Conservation (phyloP, 768 basidiomycete species). For the Pulveroboletus frians region DNA sequence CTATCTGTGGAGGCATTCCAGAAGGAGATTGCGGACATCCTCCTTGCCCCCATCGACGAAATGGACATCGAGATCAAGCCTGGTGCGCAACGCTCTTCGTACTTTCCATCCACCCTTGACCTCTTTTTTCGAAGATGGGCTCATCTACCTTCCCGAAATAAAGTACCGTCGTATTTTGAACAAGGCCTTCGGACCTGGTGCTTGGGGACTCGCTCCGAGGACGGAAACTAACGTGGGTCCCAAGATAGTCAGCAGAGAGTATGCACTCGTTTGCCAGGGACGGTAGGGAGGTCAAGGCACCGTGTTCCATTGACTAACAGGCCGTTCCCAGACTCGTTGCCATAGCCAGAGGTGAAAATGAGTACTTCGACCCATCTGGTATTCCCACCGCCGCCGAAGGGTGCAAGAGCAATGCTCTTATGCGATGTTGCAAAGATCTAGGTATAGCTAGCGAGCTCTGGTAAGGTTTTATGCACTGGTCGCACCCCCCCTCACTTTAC, state of each 20-base stretch:
- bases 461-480: conserved; percentile 38
- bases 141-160: conserved; percentile 94
- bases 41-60: conserved; percentile 71
- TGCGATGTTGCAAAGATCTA: conserved; percentile 96
- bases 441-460: conserved; percentile 96
- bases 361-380: conserved; percentile 89
- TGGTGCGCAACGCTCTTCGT: conserved; percentile 42
- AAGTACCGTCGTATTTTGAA: conserved; percentile 92
- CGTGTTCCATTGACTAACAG: not conserved
- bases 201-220: conserved; percentile 93
- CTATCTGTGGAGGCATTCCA: conserved; percentile 73
- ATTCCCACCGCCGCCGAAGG: conserved; percentile 93
- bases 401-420: conserved; percentile 93
- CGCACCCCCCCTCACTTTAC: not conserved
- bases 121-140: conserved; percentile 56
- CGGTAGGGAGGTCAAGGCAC: conserved; percentile 44
- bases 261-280: conserved; percentile 90
- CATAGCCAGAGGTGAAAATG: conserved; percentile 91
- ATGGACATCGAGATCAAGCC: conserved; percentile 91
- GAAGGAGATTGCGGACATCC: conserved; percentile 63
- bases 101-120: not conserved
- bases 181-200: conserved; percentile 92
- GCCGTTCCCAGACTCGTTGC: conserved; percentile 62
- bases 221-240: conserved; percentile 88
- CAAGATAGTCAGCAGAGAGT: conserved; percentile 86